A percentile compares a stretch with the other conserved stretches of the same genome.
Conservation (phyloP, 768 basidiomycete genomes). For the Lyophyllum decastes region DNA sequence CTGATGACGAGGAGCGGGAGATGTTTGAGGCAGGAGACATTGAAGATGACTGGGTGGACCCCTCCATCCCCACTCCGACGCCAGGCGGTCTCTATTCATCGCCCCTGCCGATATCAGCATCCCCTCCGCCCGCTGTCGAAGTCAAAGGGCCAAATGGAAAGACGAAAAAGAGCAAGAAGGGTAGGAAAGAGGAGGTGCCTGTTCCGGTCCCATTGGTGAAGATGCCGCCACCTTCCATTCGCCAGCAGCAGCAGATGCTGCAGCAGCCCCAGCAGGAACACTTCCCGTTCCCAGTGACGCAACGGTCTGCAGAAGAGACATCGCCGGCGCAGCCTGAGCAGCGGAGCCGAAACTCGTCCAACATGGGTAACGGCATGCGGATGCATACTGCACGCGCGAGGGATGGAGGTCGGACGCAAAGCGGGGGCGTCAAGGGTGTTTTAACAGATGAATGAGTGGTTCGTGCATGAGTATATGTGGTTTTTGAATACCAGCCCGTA, state of each 20-base stretch:
- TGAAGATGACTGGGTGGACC: constrained; percentile 71
- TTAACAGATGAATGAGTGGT: constrained; percentile 39
- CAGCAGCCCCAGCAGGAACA: no score
- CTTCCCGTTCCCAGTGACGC: constrained; percentile 67
- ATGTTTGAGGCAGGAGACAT: constrained; percentile 54
- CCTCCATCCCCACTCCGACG: constrained; percentile 44
- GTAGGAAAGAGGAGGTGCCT: constrained; percentile 40
- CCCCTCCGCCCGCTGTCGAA: constrained; percentile 22
- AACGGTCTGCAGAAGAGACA: constrained; percentile 20
- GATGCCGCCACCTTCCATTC: constrained; percentile 27
- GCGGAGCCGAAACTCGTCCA: constrained; percentile 18
- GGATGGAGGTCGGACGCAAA: constrained; percentile 83
- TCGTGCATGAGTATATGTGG: not conserved
- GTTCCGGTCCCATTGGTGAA: constrained; percentile 44
- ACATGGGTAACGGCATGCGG: constrained; percentile 34
- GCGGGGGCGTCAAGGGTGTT: constrained; percentile 79
- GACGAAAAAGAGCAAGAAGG: constrained; percentile 33
- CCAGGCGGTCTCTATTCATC: constrained; percentile 15
- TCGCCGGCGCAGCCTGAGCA: constrained; percentile 19
- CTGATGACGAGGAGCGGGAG: constrained; percentile 47
- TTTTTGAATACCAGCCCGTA: not conserved
- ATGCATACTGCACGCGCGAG: constrained; percentile 77
- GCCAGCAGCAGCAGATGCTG: not conserved
- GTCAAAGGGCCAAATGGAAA: not conserved
- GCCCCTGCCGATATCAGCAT: constrained; percentile 4